A percentile compares a stretch with the other conserved stretches of the same genome.
These are phyloP conservation scores for Pseudogymnoascus sp. DNA, from an alignment of 2,329 filamentous ascomycete genomes.

Conservation along the genomic window DNA sequence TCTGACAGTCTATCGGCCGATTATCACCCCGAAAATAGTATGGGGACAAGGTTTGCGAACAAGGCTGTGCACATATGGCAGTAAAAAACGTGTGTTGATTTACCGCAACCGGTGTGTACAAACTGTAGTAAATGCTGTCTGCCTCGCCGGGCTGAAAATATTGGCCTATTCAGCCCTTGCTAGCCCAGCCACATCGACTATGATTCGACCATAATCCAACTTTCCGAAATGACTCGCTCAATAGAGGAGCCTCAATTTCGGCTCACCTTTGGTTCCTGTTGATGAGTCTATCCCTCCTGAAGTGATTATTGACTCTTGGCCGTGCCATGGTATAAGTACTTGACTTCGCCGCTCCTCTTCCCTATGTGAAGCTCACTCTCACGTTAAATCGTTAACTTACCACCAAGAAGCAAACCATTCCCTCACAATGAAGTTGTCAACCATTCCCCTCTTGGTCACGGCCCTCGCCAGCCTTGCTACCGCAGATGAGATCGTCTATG, in stretches of 20 bases:
- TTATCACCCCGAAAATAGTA: background rate
- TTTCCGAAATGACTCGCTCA: background rate
- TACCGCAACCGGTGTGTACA: background rate
- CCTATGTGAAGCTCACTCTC: background rate
- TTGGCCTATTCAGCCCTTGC: background rate
- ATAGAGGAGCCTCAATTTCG: background rate
- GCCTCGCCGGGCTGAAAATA: background rate
- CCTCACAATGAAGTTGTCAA: background rate
- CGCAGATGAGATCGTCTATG: background rate
- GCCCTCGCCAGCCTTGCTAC: background rate
- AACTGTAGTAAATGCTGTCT: background rate
- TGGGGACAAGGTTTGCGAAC: background rate
- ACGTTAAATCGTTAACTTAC: background rate
- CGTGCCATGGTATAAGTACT: background rate
- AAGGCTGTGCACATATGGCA: background rate
- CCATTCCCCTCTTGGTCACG: background rate
- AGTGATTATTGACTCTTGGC: background rate
- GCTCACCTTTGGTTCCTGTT: background rate
- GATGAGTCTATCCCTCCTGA: background rate
- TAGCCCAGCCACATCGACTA: background rate
- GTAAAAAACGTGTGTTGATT: background rate
- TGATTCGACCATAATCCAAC: background rate
- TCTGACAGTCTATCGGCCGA: background rate
- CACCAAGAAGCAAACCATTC: background rate
- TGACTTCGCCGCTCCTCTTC: background rate